These are phyloP conservation scores for Starmerella tilneyi DNA, from an alignment of 805 yeast genomes.

Conservation along the genomic window DNA sequence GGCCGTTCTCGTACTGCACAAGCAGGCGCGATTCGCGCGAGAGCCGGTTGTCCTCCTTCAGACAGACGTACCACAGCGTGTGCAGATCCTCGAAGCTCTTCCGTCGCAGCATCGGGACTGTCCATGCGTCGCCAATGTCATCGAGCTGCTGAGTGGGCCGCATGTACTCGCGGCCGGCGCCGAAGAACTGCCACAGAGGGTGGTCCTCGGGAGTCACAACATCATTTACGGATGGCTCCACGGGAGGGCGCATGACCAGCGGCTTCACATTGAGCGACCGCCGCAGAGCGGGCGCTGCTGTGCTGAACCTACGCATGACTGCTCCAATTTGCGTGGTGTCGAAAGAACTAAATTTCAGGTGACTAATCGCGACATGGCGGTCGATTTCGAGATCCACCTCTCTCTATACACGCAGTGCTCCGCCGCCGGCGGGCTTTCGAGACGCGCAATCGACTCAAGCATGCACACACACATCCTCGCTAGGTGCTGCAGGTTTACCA, in stretches of 20 bases:
- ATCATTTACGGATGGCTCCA: conserved; percentile 69
- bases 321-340: background rate
- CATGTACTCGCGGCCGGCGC: conserved; percentile 46
- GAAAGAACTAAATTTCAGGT: conserved; percentile 6
- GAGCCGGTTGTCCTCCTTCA: conserved; percentile 71
- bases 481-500: no score
- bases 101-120: conserved; percentile 75
- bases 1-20: conserved; percentile 29
- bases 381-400: no score
- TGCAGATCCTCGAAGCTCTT: conserved; percentile 89
- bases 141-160: conserved; percentile 44
- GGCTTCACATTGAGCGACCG: conserved; percentile 34
- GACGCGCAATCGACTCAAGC: no score
- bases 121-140: conserved; percentile 60
- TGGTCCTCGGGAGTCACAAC: conserved; percentile 70
- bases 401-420: no score
- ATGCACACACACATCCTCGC: no score
- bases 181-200: conserved; percentile 91
- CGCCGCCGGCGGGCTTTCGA: no score
- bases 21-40: conserved; percentile 64
- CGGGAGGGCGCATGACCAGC: conserved; percentile 62
- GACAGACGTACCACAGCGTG: conserved; percentile 75
- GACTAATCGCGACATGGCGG: conserved; percentile 2
- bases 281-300: conserved; percentile 4
- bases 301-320: conserved; percentile 17